phyloP scores from a whole-genome alignment of 1,284 basidiomycete genomes.

The Cutaneotrichosporon sp. region DNA sequence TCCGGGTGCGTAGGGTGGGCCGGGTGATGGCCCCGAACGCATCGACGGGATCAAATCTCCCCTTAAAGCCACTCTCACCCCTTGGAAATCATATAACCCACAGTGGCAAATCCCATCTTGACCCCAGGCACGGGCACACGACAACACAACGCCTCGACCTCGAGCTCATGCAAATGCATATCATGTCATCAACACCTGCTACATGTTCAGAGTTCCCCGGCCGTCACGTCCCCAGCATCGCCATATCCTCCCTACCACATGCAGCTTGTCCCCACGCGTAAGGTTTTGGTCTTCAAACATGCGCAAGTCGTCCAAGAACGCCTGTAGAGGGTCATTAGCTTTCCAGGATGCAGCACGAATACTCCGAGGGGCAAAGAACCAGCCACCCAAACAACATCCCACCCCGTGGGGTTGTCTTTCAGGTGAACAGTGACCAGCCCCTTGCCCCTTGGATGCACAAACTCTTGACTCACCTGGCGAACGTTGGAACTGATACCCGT shows the following conservation, averaged over 20 bases:
- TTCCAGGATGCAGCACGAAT: too few relatives aligned
- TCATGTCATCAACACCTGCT: neutral
- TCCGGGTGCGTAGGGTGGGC: too few relatives aligned
- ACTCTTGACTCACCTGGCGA: conserved; percentile 26
- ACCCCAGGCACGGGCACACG: too few relatives aligned
- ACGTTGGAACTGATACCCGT: conserved; percentile 33
- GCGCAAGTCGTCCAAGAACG: conserved; percentile 77
- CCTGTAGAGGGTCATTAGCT: conserved; percentile 44
- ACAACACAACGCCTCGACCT: too few relatives aligned
- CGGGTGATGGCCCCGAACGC: too few relatives aligned
- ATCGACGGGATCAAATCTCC: too few relatives aligned
- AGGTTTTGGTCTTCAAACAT: conserved; percentile 71
- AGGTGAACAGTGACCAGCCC: neutral
- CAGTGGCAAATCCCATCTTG: too few relatives aligned
- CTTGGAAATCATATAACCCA: too few relatives aligned
- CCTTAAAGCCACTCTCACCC: too few relatives aligned
- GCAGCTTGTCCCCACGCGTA: conserved; percentile 63
- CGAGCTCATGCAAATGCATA: neutral
- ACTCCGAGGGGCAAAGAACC: neutral
- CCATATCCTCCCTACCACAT: conserved; percentile 85
- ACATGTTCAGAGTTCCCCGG: neutral
- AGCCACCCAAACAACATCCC: neutral
- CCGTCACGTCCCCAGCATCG: conserved; percentile 64
- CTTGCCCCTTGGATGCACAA: conserved; percentile 10
- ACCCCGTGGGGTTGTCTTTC: neutral